Base-by-base conservation (phyloP, 2,329 filamentous ascomycete genomes). In the Scytalidium sp. region DNA sequence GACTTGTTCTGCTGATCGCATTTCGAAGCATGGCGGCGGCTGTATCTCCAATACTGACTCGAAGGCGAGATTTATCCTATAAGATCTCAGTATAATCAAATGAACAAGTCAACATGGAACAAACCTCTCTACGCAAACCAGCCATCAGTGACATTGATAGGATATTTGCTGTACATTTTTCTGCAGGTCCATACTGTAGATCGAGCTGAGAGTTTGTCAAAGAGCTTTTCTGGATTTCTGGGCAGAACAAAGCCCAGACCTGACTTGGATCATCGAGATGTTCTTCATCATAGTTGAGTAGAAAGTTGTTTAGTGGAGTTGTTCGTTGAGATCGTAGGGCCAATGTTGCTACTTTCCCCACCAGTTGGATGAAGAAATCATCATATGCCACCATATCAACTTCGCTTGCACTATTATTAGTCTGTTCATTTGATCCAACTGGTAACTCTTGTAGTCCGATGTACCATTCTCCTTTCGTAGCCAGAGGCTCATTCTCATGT, bases 131-230 rank as follows among this genome's bases (percentile, higher is more conserved):
- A 13, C 49, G 50, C 23, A 58, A 43, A 17, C 60, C 63, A 20
- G 60, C 62, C 19, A 64, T 19, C 17, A 62, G 39, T 19, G 56
- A 59, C 22, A 55, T 54, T 8, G 56, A 55, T 11, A 63, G 41
- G 22, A 56, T 49, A 21, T 51, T 56, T 6, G 52, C 50, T 13
- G 54, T 20, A 21, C 51, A 55, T 23, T 58, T 59, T 19, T 64
- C 56, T 8, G 32, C 7, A 3, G 58, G 57, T 3, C 53, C 56
- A 22, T 27, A 3, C 1, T 43, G 29, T 6, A 56, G 44, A 29
- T 56, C 44, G 22, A 50, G 41, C 27, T 58, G 54, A 2, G 50
- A 36, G 21, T 27, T 19, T 3, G 39, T 41, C 9, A 55, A 19
- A 13, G 39, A 29, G 25, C 49, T 27, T 11, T 41, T 23, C 8